Conservation (phyloP, 2,329 filamentous ascomycete genomes). For the Fusarium buxicola region DNA sequence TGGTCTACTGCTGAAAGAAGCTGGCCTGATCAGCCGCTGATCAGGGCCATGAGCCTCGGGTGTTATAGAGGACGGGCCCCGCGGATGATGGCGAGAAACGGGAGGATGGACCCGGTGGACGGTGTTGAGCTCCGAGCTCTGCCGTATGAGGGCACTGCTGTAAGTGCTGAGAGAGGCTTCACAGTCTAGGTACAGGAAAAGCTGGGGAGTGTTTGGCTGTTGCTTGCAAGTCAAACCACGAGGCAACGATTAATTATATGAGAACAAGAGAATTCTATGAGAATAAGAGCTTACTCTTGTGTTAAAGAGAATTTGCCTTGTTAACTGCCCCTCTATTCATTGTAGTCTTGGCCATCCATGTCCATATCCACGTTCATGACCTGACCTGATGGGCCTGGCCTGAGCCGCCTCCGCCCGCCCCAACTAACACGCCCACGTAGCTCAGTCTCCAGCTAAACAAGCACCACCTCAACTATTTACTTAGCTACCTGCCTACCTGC, state of each 20-base stretch:
- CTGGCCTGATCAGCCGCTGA: constrained; percentile 14
- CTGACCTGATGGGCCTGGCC: constrained; percentile 33
- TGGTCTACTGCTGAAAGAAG: constrained; percentile 1
- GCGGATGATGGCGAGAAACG: constrained; percentile 27
- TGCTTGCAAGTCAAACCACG: no score
- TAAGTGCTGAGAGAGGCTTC: no score
- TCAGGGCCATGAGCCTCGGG: no score
- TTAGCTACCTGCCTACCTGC: constrained; percentile 23
- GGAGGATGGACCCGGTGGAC: constrained; percentile 5
- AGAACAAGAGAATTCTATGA: no score
- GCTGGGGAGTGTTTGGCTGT: no score
- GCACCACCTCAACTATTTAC: constrained; percentile 29
- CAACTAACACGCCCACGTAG: constrained; percentile 18
- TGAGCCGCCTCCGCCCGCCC: constrained; percentile 29
- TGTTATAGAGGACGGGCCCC: constrained; percentile 6
- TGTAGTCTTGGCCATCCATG: constrained; percentile 22
- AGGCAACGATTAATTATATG: no score
- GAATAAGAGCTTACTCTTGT: no score
- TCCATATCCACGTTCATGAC: constrained; percentile 37
- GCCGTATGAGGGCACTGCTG: constrained; percentile 11
- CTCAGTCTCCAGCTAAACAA: constrained; percentile 19
- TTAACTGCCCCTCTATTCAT: neutral
- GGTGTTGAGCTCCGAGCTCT: constrained; percentile 20
- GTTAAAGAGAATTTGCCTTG: neutral
- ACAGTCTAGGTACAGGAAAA: no score